Conservation (phyloP, 2,329 filamentous ascomycete genomes). For the Dactylellina sp. region DNA sequence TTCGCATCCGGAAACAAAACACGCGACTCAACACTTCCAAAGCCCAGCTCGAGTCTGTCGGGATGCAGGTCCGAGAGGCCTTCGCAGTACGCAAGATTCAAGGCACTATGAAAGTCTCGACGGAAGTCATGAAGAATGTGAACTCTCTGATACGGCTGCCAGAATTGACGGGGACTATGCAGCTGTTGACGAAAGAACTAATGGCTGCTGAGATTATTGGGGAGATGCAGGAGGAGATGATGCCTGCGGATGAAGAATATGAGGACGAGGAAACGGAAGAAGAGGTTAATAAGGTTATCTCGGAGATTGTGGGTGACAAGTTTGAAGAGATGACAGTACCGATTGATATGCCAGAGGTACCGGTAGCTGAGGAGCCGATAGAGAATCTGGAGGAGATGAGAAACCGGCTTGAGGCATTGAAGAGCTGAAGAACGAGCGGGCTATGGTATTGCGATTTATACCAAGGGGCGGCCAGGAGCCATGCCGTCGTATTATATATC, state of each 20-base stretch:
- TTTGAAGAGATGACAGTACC: conserved; percentile 75
- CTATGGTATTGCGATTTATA: neutral
- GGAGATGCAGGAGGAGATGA: conserved; percentile 93
- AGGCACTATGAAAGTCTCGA: conserved; percentile 84
- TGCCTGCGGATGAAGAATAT: conserved; percentile 77
- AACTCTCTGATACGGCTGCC: conserved; percentile 86
- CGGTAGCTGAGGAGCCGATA: conserved; percentile 66
- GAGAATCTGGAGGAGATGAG: conserved; percentile 94
- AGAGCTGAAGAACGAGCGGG: conserved; percentile 71
- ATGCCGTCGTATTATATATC: neutral
- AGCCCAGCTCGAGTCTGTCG: conserved; percentile 89
- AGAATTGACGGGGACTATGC: conserved; percentile 88
- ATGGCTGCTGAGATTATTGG: conserved; percentile 97
- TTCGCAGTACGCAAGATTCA: conserved; percentile 97
- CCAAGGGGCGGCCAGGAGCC: neutral
- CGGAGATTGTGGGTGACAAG: conserved; percentile 87
- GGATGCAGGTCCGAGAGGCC: conserved; percentile 97
- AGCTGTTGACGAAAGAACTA: conserved; percentile 84
- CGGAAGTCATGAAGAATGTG: conserved; percentile 96
- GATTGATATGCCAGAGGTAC: conserved; percentile 68
- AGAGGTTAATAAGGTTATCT: conserved; percentile 92
- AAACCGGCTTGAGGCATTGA: conserved; percentile 86
- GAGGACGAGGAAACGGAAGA: conserved; percentile 78
- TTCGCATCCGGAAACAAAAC: conserved; percentile 81
- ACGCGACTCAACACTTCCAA: conserved; percentile 83